A percentile compares a stretch with the other conserved stretches of the same genome.
Evolutionary conservation across 1,139 yeast species (phyloP).

Genomic region (Sugiyamaella sp.): DNA sequence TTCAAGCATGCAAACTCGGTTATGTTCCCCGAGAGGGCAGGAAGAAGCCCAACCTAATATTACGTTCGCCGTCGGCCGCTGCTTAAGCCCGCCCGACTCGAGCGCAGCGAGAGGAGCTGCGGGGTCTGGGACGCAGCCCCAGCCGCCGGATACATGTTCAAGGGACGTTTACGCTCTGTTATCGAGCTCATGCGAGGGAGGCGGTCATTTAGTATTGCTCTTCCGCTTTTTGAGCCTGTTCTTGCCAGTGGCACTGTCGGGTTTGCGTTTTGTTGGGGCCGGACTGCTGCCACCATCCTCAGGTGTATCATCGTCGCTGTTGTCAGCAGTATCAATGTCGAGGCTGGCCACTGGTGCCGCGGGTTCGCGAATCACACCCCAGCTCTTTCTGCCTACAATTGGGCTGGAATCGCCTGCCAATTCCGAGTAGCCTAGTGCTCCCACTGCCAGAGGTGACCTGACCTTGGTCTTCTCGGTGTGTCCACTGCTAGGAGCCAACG

Average conservation of each 20-base stretch:
- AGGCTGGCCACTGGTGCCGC: not conserved
- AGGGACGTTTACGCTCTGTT: too few species aligned
- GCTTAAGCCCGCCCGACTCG: conserved; percentile 1
- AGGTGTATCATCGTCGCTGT: not conserved
- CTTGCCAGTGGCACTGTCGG: not conserved
- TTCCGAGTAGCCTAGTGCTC: conserved; percentile 35
- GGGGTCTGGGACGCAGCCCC: conserved; percentile 2
- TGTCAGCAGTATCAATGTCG: conserved; percentile 10
- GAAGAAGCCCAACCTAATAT: too few species aligned
- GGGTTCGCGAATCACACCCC: conserved; percentile 31
- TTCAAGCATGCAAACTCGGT: too few species aligned
- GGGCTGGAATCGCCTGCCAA: conserved; percentile 23
- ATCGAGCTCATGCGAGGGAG: too few species aligned
- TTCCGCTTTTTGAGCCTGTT: conserved; percentile 14
- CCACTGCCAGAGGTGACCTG: conserved; percentile 19
- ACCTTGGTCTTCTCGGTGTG: not conserved
- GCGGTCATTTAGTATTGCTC: conserved; percentile 1
- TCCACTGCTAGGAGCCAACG: conserved; percentile 34
- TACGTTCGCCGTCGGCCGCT: too few species aligned
- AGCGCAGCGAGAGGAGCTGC: conserved; percentile 1
- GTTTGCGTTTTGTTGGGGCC: conserved; percentile 6
- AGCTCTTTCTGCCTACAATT: conserved; percentile 32
- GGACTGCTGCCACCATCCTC: conserved; percentile 6
- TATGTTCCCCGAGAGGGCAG: too few species aligned
- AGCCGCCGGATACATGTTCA: not conserved